Evolutionary conservation across 2,329 filamentous ascomycete genomes (phyloP).

Genomic region (Curvularia sp.): DNA sequence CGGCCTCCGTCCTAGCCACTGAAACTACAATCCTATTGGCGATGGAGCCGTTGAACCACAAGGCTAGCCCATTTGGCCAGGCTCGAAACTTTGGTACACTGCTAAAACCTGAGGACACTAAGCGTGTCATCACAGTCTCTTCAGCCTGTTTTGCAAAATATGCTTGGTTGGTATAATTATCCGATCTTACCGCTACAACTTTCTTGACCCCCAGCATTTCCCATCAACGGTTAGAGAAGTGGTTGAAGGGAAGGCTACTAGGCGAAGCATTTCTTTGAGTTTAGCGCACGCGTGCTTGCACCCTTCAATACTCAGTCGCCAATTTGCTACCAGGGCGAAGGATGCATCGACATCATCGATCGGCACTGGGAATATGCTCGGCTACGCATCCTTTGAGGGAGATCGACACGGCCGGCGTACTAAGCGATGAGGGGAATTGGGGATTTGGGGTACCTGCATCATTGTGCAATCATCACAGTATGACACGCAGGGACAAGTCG

Average conservation of each 20-base stretch:
- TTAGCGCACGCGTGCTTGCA: conserved; percentile 1
- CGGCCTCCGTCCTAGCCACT: conserved; percentile 2
- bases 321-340: background rate
- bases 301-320: background rate
- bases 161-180: conserved; percentile 1
- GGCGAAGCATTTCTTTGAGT: background rate
- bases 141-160: conserved; percentile 1
- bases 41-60: conserved; percentile 5
- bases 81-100: conserved; percentile 4
- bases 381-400: conserved; percentile 1
- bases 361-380: background rate
- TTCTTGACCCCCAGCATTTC: background rate
- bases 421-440: background rate
- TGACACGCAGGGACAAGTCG: conserved; percentile 4
- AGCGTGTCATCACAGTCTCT: background rate
- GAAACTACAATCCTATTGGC: background rate
- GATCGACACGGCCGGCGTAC: conserved; percentile 3
- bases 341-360: conserved; percentile 1
- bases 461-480: conserved; percentile 1
- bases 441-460: background rate
- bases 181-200: background rate
- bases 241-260: background rate
- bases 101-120: conserved; percentile 1
- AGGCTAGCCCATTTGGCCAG: background rate
- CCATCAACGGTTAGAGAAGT: background rate